Evolutionary conservation across 305 asterid species (phyloP), one percentile per base, ranked within the genome.

Genomic region (Solanum chacoense): DNA sequence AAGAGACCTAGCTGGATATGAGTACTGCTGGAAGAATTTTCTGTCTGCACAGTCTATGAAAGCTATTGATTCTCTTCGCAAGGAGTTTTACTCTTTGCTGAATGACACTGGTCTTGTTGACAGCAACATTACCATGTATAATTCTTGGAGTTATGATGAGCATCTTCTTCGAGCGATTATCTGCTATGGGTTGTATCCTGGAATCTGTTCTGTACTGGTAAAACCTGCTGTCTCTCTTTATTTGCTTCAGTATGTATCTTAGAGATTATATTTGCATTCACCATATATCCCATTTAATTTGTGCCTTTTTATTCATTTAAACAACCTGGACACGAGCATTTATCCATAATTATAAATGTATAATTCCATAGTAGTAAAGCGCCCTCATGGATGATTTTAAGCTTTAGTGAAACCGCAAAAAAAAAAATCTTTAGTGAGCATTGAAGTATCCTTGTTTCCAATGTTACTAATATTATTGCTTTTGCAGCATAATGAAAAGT

Each of bases 1-100:
- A 89, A 93, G 76, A 89, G 97, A 95, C 91, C 89, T 91, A 34
- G 85, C 92, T 90, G 98, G 94, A 35, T 89, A 91, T 90, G 98
- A 96, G 72, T 97, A 96, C 93, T 94, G 99, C 96, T 94, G 99
- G 99, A 94, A 94, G 89, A 97, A 96, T 88, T 97, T 97, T 92
- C 93, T 97, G 40, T 97, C 99, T 35, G 92, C 90, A 80, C 99
- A 95, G 89, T 96, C 99, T 4, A 95, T 96, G 98, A 95, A 92
- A 93, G 96, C 96, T 88, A 96, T 96, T 85, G 99, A 96, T 94
- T 95, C 98, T 91, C 98, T 97, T 89, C 95, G 96, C 89, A 89
- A 87, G 91, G 98, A 97, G 92, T 96, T 95, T 89, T 95, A 95
- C 93, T 91, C 94, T 90, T 90, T 95, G 95, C 96, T 97, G 24